Base-by-base conservation (phyloP, 176 grass and related monocot species). In the Avena insularis region DNA sequence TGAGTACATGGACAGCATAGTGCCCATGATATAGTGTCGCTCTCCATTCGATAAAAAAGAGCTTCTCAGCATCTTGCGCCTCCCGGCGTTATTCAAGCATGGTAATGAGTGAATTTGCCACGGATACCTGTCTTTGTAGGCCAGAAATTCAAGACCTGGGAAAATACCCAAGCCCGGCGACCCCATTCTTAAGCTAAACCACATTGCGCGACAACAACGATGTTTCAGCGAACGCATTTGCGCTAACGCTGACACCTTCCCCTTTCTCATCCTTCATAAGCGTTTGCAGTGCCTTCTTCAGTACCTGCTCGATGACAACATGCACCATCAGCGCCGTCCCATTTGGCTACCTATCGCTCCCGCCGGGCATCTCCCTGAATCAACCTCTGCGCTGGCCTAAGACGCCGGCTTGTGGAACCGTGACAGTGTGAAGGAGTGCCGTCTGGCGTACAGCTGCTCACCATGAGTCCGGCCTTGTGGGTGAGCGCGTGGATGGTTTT, bases 361-460 rank as follows among this genome's bases (percentile, higher is more conserved):
- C 81, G 79, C 59, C 83, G 0, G 90, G 88, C 91, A 97, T 94
- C 48, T 92, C 95, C 25, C 72, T 23, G 68, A 94, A 94, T n/a
- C 71, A 97, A 23, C 54, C 76, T 91, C 12, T 38, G 38, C 14
- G 92, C 81, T n/a, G n/a, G 60, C 86, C 78, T 4, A 40, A 48
- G 14, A 93, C 85, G 1, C 72, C n/a, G n/a, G 55, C 21, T 89
- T 91, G 3, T 69, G 75, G 87, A 84, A 21, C 95, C 95, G 21
- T 95, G n/a, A 95, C 10, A 97, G 31, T n/a, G 83, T 97, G 92
- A 76, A 95, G 62, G 69, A 95, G 82, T 8, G 95, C 84, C 31
- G 92, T 9, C 85, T 89, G 3, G 93, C 80, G 82, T 93, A 97
- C 2, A 97, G n/a, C n/a, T 87, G 82, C 93, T 91, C 5, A 61